Percentiles rank a stretch among this genome's conserved stretches.
Conservation (phyloP, 192 early-diverging fungal species). For the Geranomyces michiganensis region DNA sequence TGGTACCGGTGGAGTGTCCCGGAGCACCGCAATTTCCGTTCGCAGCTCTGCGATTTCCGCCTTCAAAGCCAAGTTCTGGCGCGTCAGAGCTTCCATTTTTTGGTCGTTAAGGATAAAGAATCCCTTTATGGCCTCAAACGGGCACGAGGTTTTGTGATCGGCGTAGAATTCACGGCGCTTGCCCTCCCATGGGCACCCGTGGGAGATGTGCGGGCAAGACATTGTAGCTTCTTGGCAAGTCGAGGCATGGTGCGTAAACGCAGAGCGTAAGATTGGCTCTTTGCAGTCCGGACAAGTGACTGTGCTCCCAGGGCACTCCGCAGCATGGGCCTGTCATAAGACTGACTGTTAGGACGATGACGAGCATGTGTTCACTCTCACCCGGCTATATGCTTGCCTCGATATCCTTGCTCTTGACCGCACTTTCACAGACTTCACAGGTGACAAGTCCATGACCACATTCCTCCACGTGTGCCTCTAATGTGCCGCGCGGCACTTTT, state of each 20-base stretch:
- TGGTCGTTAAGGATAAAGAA: slow-evolving; percentile 53
- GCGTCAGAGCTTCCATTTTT: slow-evolving; percentile 41
- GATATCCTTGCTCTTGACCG: slow-evolving; percentile 50
- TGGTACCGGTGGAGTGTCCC: neutral
- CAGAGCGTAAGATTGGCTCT: slow-evolving; percentile 1
- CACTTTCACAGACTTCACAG: slow-evolving; percentile 54
- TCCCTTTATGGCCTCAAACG: slow-evolving; percentile 64
- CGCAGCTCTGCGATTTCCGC: slow-evolving; percentile 9
- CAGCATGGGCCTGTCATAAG: slow-evolving; percentile 45
- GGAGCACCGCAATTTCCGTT: slow-evolving; percentile 18
- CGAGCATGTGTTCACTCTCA: neutral
- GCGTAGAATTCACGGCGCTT: slow-evolving; percentile 36
- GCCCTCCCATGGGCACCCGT: slow-evolving; percentile 70
- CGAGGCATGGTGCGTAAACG: neutral
- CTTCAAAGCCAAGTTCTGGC: slow-evolving; percentile 53
- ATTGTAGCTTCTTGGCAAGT: slow-evolving; percentile 18
- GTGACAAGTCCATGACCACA: slow-evolving; percentile 57
- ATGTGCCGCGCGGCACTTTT: slow-evolving; percentile 58
- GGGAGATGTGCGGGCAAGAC: slow-evolving; percentile 37
- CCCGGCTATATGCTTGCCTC: slow-evolving; percentile 48
- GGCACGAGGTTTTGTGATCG: slow-evolving; percentile 55
- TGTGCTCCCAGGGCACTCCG: slow-evolving; percentile 42
- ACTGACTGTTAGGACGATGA: neutral
- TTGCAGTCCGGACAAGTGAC: slow-evolving; percentile 61
- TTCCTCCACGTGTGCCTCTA: slow-evolving; percentile 56